Evolutionary conservation across 805 yeast genomes (phyloP), one percentile per base, ranked within the genome.

Genomic region (Barnettozyma botsteinii): DNA sequence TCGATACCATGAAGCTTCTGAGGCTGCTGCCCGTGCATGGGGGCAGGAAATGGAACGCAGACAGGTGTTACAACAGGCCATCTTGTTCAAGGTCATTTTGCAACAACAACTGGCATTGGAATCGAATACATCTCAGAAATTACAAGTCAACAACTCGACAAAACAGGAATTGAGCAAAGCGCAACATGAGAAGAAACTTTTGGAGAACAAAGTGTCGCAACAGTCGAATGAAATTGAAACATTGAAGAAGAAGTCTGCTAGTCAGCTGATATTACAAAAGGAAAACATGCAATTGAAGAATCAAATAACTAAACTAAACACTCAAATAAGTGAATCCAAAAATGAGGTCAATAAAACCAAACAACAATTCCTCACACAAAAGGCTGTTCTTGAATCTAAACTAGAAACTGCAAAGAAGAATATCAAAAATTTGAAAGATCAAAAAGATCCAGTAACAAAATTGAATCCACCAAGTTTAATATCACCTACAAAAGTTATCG

Each of bases 211-310:
- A 28, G 33, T 52, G 5, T 39, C 49, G 4, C 35, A 37, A 2
- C 36, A 50, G 25, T 33, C 34, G 3, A 26, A 37, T 12, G 59
- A 58, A 14, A 44, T 57, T 38, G 51, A 51, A 21, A 45, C 47
- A 35, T 29, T 56, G 51, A 56, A 52, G 48, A 54, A 54, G 43
- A 52, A 50, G 35, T 25, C 47, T 1, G 15, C 48, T 11, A 38
- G 38, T 9, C 48, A 48, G 20, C 21, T 33, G 14, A 24, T 39
- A 1, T 31, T 52, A 9, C 52, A 50, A 18, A 57, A 57, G 36
- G 68, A 64, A 38, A 60, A 59, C 36, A 37, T 57, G n/a, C 31
- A 51, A 4, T 47, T 66, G 20, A 67, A 65, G 45, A 57, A 52
- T 13, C 69, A 65, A 42, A 37, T 65, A 6, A 43, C 57, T 13